Base-by-base conservation (phyloP, 2,329 filamentous ascomycete genomes). In the Acephala macrosclerotiorum region DNA sequence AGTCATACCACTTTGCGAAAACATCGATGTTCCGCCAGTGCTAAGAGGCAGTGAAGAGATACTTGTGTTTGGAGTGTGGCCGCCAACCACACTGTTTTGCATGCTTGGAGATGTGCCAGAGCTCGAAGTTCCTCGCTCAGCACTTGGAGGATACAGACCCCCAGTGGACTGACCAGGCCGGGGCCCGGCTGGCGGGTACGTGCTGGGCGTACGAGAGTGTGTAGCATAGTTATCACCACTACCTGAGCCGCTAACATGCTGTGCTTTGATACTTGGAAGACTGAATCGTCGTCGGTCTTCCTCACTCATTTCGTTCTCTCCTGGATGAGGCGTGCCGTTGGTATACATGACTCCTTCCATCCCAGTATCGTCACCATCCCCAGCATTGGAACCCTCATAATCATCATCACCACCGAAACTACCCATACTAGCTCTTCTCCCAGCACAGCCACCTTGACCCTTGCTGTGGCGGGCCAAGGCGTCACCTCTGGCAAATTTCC, bases 391-490 rank as follows among this genome's bases (percentile, higher is more conserved):
- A 20, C 85, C 87, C 58, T 86, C 84, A 65, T 88, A 83, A 56
- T 96, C 92, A 61, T 94, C 93, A 40, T 94, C 91, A 20, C 91
- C 89, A 33, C 88, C 91, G 77, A 94, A 96, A 76, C 90, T 90
- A 51, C 91, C 90, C 85, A 94, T 90, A 74, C 94, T 97, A 45
- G 93, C 90, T 70, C 96, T 87, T 64, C 96, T 89, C 64, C 96
- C 96, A 14, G 96, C 96, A 80, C 96, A 99, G 57, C 96, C 96
- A 61, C 96, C 96, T 61, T 94, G 92, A 38, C 96, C 96, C 79
- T 98, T 98, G 77, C 93, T 97, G 77, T 99, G 96, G 66, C 96
- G 89, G 53, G 96, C 96, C 61, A 99, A 81, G 29, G 96, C 96
- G 83, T 99, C 96, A 14, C 96, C 96, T 70, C 96, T 90, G 53